These are phyloP conservation scores for Phytophthora brassicae DNA, from an alignment of 352 stramenopile genomes.

Conservation along the genomic window DNA sequence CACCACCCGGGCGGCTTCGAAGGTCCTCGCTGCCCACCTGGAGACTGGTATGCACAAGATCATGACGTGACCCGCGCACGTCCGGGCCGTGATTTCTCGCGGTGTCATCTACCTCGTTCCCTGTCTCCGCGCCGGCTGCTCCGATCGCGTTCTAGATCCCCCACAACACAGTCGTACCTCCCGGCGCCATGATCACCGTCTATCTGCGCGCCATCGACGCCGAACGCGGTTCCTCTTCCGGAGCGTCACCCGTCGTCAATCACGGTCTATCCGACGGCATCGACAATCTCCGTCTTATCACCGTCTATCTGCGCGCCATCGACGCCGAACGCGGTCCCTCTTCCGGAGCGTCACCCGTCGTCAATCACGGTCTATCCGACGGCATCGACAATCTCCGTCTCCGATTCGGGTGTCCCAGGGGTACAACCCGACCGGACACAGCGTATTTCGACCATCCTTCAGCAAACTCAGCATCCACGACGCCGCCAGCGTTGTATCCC, in stretches of 20 bases:
- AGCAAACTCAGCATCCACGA: not conserved
- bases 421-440: not conserved
- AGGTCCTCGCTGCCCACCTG: too few relatives aligned
- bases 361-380: not conserved
- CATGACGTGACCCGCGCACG: too few relatives aligned
- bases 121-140: not conserved
- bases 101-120: not conserved
- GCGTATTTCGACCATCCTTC: not conserved
- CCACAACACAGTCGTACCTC: not conserved
- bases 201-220: too few relatives aligned
- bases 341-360: not conserved
- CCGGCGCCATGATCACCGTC: not conserved
- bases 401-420: not conserved
- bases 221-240: too few relatives aligned
- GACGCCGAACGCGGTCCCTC: not conserved
- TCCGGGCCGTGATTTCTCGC: too few relatives aligned
- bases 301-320: not conserved
- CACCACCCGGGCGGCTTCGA: too few relatives aligned
- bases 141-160: not conserved
- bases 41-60: too few relatives aligned
- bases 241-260: too few relatives aligned
- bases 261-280: too few relatives aligned
- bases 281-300: too few relatives aligned
- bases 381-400: not conserved
- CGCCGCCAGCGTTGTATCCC: constrained; percentile 1